Evolutionary conservation across 2,329 filamentous ascomycete species (phyloP).

Genomic region (Colletotrichum abscissum): DNA sequence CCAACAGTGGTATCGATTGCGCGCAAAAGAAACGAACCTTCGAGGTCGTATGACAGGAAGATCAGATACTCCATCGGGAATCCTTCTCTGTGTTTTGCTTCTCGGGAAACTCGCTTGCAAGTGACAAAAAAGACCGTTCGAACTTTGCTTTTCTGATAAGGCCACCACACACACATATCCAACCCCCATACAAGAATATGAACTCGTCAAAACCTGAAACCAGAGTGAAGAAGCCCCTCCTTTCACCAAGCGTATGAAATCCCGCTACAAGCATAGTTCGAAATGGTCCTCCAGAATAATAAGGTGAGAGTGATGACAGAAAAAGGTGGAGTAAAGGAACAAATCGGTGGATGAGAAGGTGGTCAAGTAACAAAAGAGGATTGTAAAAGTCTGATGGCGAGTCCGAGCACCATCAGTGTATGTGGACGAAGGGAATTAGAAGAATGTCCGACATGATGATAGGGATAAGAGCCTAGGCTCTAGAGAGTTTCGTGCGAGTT

Average conservation of each 20-base stretch:
- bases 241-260: too few species aligned
- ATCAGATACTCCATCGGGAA: neutral
- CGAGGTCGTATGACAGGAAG: conserved; percentile 11
- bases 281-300: conserved; percentile 25
- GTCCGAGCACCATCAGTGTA: neutral
- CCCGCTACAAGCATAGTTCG: conserved; percentile 27
- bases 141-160: neutral
- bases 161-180: neutral
- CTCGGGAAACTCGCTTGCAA: neutral
- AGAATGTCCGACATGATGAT: neutral
- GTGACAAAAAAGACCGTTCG: neutral
- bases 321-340: neutral
- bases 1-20: conserved; percentile 27
- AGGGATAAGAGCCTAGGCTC: too few species aligned
- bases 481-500: neutral
- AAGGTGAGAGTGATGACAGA: neutral
- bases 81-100: neutral
- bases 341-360: neutral
- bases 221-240: neutral
- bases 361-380: neutral
- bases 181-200: neutral
- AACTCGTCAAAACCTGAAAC: neutral
- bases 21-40: conserved; percentile 3
- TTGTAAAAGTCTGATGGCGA: neutral
- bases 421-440: conserved; percentile 17